phyloP scores from a whole-genome alignment of 805 yeast genomes.

The Peterozyma toletana region DNA sequence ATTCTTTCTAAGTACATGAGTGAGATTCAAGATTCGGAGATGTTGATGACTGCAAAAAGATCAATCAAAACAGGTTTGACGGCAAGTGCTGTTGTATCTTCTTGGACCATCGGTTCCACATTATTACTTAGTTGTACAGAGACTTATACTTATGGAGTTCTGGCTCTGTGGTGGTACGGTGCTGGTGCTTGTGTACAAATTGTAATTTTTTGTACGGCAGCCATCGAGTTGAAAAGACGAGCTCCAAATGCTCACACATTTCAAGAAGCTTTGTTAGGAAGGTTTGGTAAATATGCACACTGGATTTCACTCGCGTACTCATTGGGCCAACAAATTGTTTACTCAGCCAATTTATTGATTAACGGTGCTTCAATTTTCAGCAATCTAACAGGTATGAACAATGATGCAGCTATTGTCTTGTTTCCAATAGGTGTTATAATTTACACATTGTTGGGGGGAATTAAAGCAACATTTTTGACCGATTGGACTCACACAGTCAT shows the following conservation, averaged over 20 bases:
- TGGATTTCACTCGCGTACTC: constrained; percentile 18
- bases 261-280: constrained; percentile 22
- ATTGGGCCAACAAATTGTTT: constrained; percentile 19
- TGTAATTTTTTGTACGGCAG: constrained; percentile 22
- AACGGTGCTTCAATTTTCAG: constrained; percentile 26
- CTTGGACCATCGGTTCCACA: constrained; percentile 28
- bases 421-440: constrained; percentile 28
- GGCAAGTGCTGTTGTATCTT: constrained; percentile 27
- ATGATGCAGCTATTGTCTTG: constrained; percentile 24
- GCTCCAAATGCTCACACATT: constrained; percentile 29
- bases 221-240: constrained; percentile 25
- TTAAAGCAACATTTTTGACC: constrained; percentile 31
- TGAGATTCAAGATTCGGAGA: constrained; percentile 35
- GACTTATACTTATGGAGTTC: constrained; percentile 25
- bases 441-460: constrained; percentile 32
- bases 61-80: constrained; percentile 27
- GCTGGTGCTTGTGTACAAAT: constrained; percentile 28
- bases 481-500: constrained; percentile 31
- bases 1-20: constrained; percentile 27
- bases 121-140: constrained; percentile 21
- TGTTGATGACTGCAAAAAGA: constrained; percentile 30
- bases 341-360: constrained; percentile 25
- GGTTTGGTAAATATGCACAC: constrained; percentile 25
- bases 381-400: constrained; percentile 24
- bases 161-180: constrained; percentile 28